Conservation (phyloP, 345 rosid genomes). For the Atalantia buxifolia region DNA sequence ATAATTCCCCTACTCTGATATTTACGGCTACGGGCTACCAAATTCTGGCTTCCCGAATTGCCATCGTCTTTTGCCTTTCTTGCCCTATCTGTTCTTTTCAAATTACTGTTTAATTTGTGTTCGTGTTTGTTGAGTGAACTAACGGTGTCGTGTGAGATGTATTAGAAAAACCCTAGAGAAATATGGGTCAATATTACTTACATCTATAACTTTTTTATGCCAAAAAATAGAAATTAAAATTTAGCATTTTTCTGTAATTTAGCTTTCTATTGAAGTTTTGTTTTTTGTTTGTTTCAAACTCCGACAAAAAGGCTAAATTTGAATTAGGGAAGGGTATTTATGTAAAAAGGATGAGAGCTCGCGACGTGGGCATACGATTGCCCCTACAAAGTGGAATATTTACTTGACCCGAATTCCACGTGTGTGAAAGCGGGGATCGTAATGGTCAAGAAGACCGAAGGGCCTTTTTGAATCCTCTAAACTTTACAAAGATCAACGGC, state of each 20-base stretch:
- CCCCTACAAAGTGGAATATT: constrained; percentile 15
- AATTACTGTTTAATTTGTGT: too few relatives aligned
- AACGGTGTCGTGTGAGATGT: too few relatives aligned
- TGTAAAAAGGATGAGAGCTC: not conserved
- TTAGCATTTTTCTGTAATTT: too few relatives aligned
- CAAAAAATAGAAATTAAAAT: too few relatives aligned
- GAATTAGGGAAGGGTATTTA: not conserved
- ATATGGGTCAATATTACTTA: too few relatives aligned
- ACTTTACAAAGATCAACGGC: constrained; percentile 31
- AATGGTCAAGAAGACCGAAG: constrained; percentile 29
- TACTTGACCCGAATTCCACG: constrained; percentile 14
- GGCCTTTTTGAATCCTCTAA: constrained; percentile 5
- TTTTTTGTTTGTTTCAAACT: too few relatives aligned
- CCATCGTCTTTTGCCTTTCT: not conserved
- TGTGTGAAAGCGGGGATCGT: constrained; percentile 30
- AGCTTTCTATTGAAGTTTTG: too few relatives aligned
- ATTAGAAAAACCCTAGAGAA: too few relatives aligned
- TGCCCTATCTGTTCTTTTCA: not conserved
- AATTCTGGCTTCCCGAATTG: constrained; percentile 1
- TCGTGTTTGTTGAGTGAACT: too few relatives aligned
- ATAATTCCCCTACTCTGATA: constrained; percentile 9
- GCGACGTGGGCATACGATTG: constrained; percentile 3
- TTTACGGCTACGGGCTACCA: constrained; percentile 4
- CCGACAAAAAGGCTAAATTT: too few relatives aligned
- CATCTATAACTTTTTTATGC: too few relatives aligned